phyloP scores from a whole-genome alignment of 805 yeast genomes.

The Kockiozyma suomiensis region DNA sequence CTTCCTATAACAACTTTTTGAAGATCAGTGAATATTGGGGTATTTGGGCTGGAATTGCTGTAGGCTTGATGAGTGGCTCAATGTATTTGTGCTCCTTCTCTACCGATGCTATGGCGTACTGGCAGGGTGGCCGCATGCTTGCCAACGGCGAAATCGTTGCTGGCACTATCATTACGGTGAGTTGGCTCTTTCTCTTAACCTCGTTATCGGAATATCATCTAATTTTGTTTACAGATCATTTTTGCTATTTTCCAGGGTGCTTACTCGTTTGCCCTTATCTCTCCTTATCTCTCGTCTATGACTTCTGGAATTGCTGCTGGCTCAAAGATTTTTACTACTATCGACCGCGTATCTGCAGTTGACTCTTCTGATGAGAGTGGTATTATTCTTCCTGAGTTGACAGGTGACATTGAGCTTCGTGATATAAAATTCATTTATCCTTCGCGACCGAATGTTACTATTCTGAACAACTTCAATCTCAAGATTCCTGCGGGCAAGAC shows the following conservation, averaged over 20 bases:
- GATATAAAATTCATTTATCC: slow-evolving; percentile 90
- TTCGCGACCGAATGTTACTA: slow-evolving; percentile 73
- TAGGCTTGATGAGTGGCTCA: slow-evolving; percentile 40
- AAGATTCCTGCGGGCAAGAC: slow-evolving; percentile 85
- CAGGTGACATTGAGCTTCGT: slow-evolving; percentile 75
- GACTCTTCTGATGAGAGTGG: slow-evolving; percentile 40
- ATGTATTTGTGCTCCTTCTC: slow-evolving; percentile 34
- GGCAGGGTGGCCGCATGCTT: slow-evolving; percentile 39
- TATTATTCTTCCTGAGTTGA: slow-evolving; percentile 31
- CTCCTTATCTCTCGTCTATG: slow-evolving; percentile 45
- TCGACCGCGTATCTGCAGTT: slow-evolving; percentile 46
- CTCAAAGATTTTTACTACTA: slow-evolving; percentile 45
- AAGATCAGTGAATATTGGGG: slow-evolving; percentile 35
- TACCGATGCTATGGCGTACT: slow-evolving; percentile 38
- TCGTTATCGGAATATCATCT: neutral
- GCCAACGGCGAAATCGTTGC: slow-evolving; percentile 23
- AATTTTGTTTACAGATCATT: slow-evolving; percentile 47
- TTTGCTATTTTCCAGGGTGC: slow-evolving; percentile 48
- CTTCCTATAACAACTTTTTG: slow-evolving; percentile 41
- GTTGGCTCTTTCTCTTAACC: neutral
- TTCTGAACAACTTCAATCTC: slow-evolving; percentile 73
- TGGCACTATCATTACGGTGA: slow-evolving; percentile 32
- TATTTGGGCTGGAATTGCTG: slow-evolving; percentile 30
- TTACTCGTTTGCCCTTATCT: slow-evolving; percentile 45
- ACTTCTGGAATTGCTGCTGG: slow-evolving; percentile 47